Evolutionary conservation across 345 rosid genomes (phyloP).

Genomic region (Moricandia moricandioides): DNA sequence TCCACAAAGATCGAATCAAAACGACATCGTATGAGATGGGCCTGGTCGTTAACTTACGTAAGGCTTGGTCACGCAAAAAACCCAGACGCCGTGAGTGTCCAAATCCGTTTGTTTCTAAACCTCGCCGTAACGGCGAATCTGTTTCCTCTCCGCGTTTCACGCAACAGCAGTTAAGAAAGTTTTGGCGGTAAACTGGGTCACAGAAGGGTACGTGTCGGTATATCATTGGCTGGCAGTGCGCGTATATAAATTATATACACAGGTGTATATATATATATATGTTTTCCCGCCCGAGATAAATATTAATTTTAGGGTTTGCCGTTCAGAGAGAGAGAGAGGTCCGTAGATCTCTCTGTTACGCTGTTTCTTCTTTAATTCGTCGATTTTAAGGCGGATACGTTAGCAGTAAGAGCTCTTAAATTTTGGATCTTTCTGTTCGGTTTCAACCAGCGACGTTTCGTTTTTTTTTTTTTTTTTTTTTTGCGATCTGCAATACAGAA

Average conservation of each 20-base stretch:
- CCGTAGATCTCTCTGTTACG: conserved; percentile 11
- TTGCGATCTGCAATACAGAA: conserved; percentile 21
- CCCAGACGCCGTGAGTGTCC: conserved; percentile 15
- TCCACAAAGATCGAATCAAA: background rate
- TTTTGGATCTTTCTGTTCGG: conserved; percentile 27
- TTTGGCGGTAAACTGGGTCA: conserved; percentile 42
- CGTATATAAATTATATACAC: conserved; percentile 25
- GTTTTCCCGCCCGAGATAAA: conserved; percentile 44
- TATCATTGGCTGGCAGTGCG: background rate
- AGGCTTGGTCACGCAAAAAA: conserved; percentile 24
- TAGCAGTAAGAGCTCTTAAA: background rate
- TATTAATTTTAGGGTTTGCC: conserved; percentile 38
- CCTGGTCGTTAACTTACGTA: conserved; percentile 26
- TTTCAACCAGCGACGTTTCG: conserved; percentile 13
- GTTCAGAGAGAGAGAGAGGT: conserved; percentile 15
- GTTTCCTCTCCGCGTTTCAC: conserved; percentile 28
- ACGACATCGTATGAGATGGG: background rate
- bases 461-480: background rate
- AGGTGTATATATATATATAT: conserved; percentile 29
- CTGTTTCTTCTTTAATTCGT: conserved; percentile 22
- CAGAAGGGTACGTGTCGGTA: conserved; percentile 21
- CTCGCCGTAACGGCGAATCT: conserved; percentile 37
- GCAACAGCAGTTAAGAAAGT: conserved; percentile 27
- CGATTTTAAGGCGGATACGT: background rate
- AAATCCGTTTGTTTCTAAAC: conserved; percentile 15